These are phyloP conservation scores for Epichloe hybrida DNA, from an alignment of 2,329 filamentous ascomycete species.

Conservation along the genomic window DNA sequence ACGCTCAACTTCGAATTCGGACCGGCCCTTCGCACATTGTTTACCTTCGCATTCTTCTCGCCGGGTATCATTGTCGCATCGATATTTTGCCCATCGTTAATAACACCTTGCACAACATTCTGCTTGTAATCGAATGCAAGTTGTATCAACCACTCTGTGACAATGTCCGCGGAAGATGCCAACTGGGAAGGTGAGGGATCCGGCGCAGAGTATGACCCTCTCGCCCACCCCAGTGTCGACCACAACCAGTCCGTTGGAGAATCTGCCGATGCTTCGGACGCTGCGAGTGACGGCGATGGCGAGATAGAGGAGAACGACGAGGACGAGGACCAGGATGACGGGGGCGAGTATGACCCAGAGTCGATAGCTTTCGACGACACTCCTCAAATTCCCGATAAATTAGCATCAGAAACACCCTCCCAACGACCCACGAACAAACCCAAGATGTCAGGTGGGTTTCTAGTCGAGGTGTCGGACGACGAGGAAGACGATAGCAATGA, in stretches of 20 bases:
- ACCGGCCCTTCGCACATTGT: background rate
- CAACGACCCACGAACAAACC: conserved; percentile 33
- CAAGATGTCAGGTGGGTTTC: conserved; percentile 45
- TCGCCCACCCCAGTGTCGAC: conserved; percentile 35
- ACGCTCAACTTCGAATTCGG: background rate
- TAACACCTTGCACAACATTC: background rate
- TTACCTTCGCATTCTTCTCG: background rate
- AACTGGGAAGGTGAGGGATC: conserved; percentile 41
- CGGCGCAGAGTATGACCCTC: conserved; percentile 41
- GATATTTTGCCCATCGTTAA: background rate
- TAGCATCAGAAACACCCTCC: conserved; percentile 14
- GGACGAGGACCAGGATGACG: conserved; percentile 38
- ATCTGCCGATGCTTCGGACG: conserved; percentile 31
- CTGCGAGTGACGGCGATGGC: conserved; percentile 34
- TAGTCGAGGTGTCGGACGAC: conserved; percentile 46
- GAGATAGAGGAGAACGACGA: conserved; percentile 37
- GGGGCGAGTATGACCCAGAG: conserved; percentile 45
- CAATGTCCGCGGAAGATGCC: conserved; percentile 28
- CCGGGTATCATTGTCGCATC: background rate
- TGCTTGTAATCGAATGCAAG: background rate
- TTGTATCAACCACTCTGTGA: background rate
- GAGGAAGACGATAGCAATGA: conserved; percentile 29
- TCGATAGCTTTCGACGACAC: conserved; percentile 33
- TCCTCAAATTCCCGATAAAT: conserved; percentile 22
- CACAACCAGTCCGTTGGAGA: conserved; percentile 41